Base-by-base conservation (phyloP, 805 yeast genomes). In the Nakazawaea ernobii region DNA sequence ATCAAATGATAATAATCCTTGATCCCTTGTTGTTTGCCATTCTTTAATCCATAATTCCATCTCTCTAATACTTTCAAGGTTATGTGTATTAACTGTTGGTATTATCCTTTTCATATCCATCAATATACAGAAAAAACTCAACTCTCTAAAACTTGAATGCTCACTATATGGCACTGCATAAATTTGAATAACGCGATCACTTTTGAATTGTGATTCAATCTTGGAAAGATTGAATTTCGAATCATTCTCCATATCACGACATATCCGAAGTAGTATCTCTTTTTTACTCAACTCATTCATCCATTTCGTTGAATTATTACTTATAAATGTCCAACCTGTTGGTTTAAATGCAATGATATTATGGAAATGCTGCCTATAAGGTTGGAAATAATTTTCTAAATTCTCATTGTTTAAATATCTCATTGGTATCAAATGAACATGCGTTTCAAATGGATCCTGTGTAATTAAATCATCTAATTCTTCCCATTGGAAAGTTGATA, bases 131-230 rank as follows among this genome's bases (percentile, higher is more conserved):
- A 92, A 87, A 46, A 74, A 72, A 10, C 83, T 72, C 35, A 94
- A 69, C 57, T 94, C 99, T 35, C 85, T 68, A 57, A 82, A 92
- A 49, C 96, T 87, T 9, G 96, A 88, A 66, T 94, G 99, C 59
- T 94, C 99, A 58, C 95, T 84, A 59, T 94, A 94, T 0, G 99
- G 98, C 1, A 91, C 77, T 9, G 75, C 63, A 54, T 83, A 82
- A 0, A 80, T 68, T 41, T 80, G 74, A 43, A 69, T 62, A 37
- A 62, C 54, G 53, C 69, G 46, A 47, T 61, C 42, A 35, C 55
- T 50, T 50, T 65, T 60, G 59, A 60, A 62, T 43, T 69, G 70
- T 15, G 36, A 42, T 14, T 69, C 65, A 8, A 61, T 59, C 40
- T 50, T 51, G 45, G 57, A 56, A 10, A 60, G 41, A 49, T 56